These are phyloP conservation scores for Fusarium clavum DNA, from an alignment of 2,329 filamentous ascomycete genomes.

Conservation along the genomic window DNA sequence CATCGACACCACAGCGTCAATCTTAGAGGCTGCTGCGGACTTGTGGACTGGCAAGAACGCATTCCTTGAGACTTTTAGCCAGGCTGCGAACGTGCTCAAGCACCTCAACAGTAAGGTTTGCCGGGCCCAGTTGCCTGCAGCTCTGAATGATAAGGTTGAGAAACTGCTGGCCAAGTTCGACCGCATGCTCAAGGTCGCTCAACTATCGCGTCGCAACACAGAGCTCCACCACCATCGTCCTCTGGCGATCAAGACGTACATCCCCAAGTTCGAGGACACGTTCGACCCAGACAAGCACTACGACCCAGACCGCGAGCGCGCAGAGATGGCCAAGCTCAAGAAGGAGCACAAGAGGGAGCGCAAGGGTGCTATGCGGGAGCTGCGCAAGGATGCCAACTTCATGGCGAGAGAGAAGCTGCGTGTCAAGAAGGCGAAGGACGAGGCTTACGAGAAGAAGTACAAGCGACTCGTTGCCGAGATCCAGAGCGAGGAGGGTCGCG, in stretches of 20 bases:
- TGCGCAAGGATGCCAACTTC: slow-evolving; percentile 95
- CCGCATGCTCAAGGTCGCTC: slow-evolving; percentile 69
- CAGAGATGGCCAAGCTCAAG: slow-evolving; percentile 84
- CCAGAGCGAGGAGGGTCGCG: slow-evolving; percentile 89
- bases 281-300: slow-evolving; percentile 98
- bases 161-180: slow-evolving; percentile 61
- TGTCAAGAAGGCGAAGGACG: slow-evolving; percentile 93
- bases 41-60: slow-evolving; percentile 79
- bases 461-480: slow-evolving; percentile 92
- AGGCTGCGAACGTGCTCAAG: slow-evolving; percentile 67
- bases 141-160: slow-evolving; percentile 55
- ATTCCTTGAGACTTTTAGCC: slow-evolving; percentile 82
- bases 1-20: slow-evolving; percentile 69
- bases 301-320: slow-evolving; percentile 91
- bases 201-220: slow-evolving; percentile 78
- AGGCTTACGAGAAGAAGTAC: slow-evolving; percentile 96
- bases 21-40: slow-evolving; percentile 76
- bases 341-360: slow-evolving; percentile 94
- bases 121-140: slow-evolving; percentile 61
- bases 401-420: slow-evolving; percentile 89
- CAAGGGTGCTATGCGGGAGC: slow-evolving; percentile 93
- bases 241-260: slow-evolving; percentile 84
- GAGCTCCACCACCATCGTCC: slow-evolving; percentile 90
- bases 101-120: slow-evolving; percentile 69
- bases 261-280: slow-evolving; percentile 95